Base-by-base conservation (phyloP, 2,329 filamentous ascomycete genomes). In the Penicillium sp. region DNA sequence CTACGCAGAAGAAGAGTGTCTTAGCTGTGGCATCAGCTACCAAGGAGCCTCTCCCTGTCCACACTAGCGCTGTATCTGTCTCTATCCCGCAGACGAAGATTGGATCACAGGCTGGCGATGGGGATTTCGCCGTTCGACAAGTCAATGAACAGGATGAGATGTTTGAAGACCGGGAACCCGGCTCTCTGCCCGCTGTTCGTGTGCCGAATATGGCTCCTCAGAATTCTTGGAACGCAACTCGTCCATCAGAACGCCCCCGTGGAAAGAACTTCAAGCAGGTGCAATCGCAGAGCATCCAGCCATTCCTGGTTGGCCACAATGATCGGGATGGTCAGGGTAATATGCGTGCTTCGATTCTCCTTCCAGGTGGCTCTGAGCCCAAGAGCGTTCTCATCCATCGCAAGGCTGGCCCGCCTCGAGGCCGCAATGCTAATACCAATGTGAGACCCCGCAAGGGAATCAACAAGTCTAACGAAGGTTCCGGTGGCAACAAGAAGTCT, bases 141-240 rank as follows among this genome's bases (percentile, higher is more conserved):
- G 88, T 90, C 75, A 88, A 89, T 6, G 89, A 91, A 61, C 87
- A 89, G 2, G 89, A 92, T 64, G 88, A 89, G 59, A 90, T 89
- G 61, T 92, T 92, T 61, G 89, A 90, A 68, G 88, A 91, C 67
- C 88, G 89, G 66, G 88, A 92, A 70, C 89, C 89, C 78, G 89
- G 89, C 4, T 92, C 89, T 8, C 74, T 90, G n/a, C 89, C 89
- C 0, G 80, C 83, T 22, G 85, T 92, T 24, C 83, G 82, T 53
- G 75, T 92, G n/a, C 89, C 89, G 8, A 78, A 81, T 45, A 81
- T 81, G 55, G 81, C 81, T 5, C 86, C 87, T 1, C 81, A 84
- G 35, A 80, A 82, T 35, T 82, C 85, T 16, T 90, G 87, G 86
- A 82, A 85, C 14, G 49, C 83, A 82, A 24, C 69, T 65, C 49